Evolutionary conservation across 208 protist genomes (phyloP), one percentile per base, ranked within the genome.

Genomic region (Leishmania tarentolae): DNA sequence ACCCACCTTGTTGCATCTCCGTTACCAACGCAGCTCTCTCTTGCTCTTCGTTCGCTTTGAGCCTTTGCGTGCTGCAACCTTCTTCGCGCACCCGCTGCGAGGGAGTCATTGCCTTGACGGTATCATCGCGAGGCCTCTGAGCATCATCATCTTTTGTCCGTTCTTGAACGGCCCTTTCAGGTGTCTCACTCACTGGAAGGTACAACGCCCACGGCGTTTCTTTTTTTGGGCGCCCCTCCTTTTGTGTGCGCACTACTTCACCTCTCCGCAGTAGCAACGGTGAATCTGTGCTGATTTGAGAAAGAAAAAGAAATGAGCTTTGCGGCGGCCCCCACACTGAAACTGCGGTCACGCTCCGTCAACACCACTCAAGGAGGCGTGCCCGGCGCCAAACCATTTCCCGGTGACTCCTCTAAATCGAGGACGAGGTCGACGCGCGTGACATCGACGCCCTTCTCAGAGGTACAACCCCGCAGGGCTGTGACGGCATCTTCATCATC

Each of bases 271-370:
- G n/a, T n/a, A n/a, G n/a, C n/a, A n/a, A n/a, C n/a, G n/a, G n/a
- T n/a, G n/a, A n/a, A n/a, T n/a, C n/a, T n/a, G n/a, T n/a, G n/a
- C n/a, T 53, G 50, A 15, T 53, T 53, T 6, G 50, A 53, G 50
- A 7, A 24, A 0, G 24, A 11, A 52, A 6, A 44, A 50, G 50
- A 50, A 52, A 86, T 86, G 77, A 76, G 42, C 76, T 65, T 69
- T 35, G 40, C 56, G 1, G 47, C 73, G 8, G 66, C 76, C 61
- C 72, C 82, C 6, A 59, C 78, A 37, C 24, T 31, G n/a, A 80
- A 71, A 31, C 59, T 86, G 77, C 82, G 75, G 46, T 40, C 82
- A 8, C 78, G 82, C 17, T n/a, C 73, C 28, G 66, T 82, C 56
- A 86, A 86, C 74, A 82, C 82, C 4, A 80, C 46, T 40, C 73